Evolutionary conservation across 495 filamentous ascomycete species (phyloP), one percentile per base, ranked within the genome.

Genomic region (Penicillium samsonianum): DNA sequence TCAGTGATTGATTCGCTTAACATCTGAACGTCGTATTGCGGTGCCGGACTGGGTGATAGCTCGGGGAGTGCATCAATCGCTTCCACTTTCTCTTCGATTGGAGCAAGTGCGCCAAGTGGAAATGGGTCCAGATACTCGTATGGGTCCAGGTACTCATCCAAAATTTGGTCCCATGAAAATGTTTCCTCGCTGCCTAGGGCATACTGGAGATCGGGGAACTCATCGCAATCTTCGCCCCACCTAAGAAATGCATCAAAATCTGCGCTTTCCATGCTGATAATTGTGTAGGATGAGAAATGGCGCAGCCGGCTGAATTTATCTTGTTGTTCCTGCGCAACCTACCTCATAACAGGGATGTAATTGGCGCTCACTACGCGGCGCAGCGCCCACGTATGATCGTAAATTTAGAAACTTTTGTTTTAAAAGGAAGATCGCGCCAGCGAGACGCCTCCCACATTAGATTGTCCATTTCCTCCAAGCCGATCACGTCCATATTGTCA

Each of bases 381-480:
- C 9, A 44, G 41, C 41, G 41, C 41, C 41, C 41, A 44, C 41
- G 41, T 23, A 22, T 22, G 41, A 44, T 44, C 20, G 20, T 44
- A 44, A 44, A 44, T 20, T 44, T 44, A 44, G 41, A 44, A 23
- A 43, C 1, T 8, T 25, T 44, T 44, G 17, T 25, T 14, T 44
- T 44, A 20, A 44, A 44, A 44, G 41, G 41, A 44, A 10, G 20
- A 23, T 44, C 41, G 0, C 41, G 17, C 11, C 20, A 25, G 41
- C 41, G 41, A 44, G 10, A 44, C 41, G 41, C n/a, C 41, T 44
- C 41, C 20, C 20, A 44, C 41, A 1, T 23, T 9, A 57, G 46
- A 50, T 45, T 38, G 25, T 55, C 41, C 5, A 55, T 55, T 55
- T 37, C 11, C 42, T 35, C 19, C 9, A 33, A 45, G 41, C 41